These are phyloP conservation scores for Rhodotorula sp. DNA, from an alignment of 1,284 basidiomycete species.

Conservation along the genomic window DNA sequence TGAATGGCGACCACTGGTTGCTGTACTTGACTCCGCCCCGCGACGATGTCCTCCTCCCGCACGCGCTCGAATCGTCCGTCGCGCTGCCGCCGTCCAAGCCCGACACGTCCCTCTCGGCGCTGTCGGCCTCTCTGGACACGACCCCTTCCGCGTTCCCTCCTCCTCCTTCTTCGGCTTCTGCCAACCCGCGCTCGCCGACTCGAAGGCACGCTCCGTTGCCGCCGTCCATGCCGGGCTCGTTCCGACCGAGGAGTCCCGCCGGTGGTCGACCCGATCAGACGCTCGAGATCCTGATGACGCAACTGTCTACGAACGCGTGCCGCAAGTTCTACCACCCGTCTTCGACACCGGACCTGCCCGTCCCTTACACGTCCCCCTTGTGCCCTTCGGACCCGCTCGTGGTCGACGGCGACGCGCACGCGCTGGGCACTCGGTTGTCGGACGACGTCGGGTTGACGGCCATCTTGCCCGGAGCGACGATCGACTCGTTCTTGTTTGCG, in stretches of 20 bases:
- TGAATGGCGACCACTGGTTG: constrained; percentile 99
- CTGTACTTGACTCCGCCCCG: constrained; percentile 80
- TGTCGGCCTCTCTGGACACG: constrained; percentile 40
- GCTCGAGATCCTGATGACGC: constrained; percentile 97
- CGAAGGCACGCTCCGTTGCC: constrained; percentile 28
- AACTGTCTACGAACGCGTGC: constrained; percentile 74
- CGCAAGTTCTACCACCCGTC: constrained; percentile 72
- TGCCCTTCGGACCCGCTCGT: constrained; percentile 38
- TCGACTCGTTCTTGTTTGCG: constrained; percentile 91
- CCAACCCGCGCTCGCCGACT: not conserved
- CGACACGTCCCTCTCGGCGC: constrained; percentile 41
- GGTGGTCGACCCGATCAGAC: constrained; percentile 70
- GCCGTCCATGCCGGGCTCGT: constrained; percentile 41
- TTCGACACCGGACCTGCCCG: constrained; percentile 26
- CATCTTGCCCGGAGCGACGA: constrained; percentile 78
- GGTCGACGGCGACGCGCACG: constrained; percentile 53
- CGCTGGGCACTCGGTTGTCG: constrained; percentile 68
- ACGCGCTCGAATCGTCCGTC: constrained; percentile 45
- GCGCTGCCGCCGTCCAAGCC: constrained; percentile 49
- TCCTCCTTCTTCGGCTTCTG: no score
- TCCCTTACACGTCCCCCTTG: constrained; percentile 34
- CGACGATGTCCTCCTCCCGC: constrained; percentile 42
- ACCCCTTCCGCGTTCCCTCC: constrained; percentile 44
- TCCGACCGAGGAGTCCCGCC: constrained; percentile 6
- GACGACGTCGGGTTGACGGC: constrained; percentile 74